These are phyloP conservation scores for Cytidiella melzeri DNA, from an alignment of 768 basidiomycete genomes.

Conservation along the genomic window DNA sequence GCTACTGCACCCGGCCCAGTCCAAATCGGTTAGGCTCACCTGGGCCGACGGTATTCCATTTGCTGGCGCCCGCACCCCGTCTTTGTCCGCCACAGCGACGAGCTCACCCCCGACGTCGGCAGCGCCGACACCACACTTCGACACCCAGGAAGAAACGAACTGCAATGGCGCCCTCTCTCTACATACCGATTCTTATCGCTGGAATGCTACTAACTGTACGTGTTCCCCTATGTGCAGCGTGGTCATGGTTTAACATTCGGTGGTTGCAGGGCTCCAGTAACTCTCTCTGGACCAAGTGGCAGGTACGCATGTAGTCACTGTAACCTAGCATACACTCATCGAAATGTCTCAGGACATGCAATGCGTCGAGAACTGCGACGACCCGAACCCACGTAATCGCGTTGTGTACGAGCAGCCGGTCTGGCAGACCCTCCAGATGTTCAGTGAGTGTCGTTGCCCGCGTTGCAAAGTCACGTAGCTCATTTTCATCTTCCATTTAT, in stretches of 20 bases:
- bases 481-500: background rate
- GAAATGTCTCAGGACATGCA: constrained; percentile 76
- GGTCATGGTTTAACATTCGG: background rate
- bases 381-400: constrained; percentile 51
- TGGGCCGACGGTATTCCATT: constrained; percentile 21
- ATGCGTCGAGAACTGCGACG: constrained; percentile 90
- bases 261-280: constrained; percentile 68
- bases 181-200: constrained; percentile 72
- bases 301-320: constrained; percentile 36
- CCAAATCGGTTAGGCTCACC: background rate
- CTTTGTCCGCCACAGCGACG: background rate
- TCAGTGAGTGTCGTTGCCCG: constrained; percentile 45
- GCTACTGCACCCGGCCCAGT: background rate
- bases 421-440: constrained; percentile 90
- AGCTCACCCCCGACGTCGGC: background rate
- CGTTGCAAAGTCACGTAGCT: background rate
- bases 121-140: constrained; percentile 1
- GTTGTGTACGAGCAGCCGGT: constrained; percentile 92
- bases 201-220: constrained; percentile 90
- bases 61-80: constrained; percentile 59
- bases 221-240: constrained; percentile 1
- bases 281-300: constrained; percentile 80
- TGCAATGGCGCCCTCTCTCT: constrained; percentile 60
- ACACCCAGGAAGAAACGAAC: background rate
- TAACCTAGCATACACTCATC: background rate